Conservation (phyloP, 2,329 filamentous ascomycete genomes). For the Leptographium flavum region DNA sequence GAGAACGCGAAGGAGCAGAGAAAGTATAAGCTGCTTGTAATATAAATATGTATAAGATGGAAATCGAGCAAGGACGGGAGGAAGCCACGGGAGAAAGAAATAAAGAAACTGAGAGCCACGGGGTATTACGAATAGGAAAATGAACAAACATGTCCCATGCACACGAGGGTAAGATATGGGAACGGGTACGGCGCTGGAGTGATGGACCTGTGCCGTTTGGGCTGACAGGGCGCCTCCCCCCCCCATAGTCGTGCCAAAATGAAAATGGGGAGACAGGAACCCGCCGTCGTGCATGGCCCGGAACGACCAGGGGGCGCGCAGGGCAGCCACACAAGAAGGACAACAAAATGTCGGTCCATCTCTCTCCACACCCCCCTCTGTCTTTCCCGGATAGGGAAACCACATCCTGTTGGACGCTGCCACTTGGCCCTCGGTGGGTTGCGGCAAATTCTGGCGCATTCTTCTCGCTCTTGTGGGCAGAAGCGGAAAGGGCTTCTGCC, state of each 20-base stretch:
- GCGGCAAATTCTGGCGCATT: constrained; percentile 5
- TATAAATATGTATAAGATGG: not conserved
- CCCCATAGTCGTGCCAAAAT: constrained; percentile 1
- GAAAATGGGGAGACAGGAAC: constrained; percentile 8
- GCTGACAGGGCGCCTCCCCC: not conserved
- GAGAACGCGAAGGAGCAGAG: not conserved
- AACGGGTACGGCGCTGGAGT: not conserved
- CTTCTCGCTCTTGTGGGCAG: not conserved
- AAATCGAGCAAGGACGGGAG: not conserved
- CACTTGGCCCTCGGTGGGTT: constrained; percentile 19
- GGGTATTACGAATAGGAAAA: not conserved
- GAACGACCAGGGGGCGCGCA: not conserved
- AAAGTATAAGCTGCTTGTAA: not conserved
- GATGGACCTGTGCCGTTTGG: not conserved
- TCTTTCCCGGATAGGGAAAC: not conserved
- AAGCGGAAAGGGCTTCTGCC: not conserved
- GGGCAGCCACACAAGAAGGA: not conserved
- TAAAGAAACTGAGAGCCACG: too few relatives aligned
- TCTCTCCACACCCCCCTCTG: not conserved
- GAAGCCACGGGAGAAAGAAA: not conserved
- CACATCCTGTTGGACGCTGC: constrained; percentile 10
- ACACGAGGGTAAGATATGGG: not conserved
- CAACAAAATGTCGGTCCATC: not conserved
- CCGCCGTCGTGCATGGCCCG: constrained; percentile 7
- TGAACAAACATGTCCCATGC: not conserved